Conservation (phyloP, 805 yeast species). For the fission yeast (Schizosaccharomyces pombe) region DNA sequence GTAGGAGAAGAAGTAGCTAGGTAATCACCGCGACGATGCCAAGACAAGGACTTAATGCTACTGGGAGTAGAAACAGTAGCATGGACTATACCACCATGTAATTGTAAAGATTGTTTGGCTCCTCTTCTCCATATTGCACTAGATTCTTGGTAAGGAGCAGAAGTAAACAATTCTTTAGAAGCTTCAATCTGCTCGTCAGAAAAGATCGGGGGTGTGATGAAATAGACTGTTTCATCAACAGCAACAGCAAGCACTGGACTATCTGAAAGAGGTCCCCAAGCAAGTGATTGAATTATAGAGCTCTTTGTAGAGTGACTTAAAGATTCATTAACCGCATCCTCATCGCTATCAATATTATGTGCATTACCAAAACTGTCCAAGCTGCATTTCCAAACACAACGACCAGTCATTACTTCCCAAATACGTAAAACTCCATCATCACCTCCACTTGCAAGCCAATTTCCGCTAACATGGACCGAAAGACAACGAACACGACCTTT, state of each 20-base stretch:
- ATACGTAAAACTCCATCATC: slow-evolving; percentile 87
- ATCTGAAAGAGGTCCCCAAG: slow-evolving; percentile 16
- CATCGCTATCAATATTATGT: background rate
- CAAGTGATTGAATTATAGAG: background rate
- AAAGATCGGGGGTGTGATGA: slow-evolving; percentile 75
- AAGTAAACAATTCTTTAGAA: slow-evolving; percentile 20
- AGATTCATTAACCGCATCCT: background rate
- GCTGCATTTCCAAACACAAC: slow-evolving; percentile 16
- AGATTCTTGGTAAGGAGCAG: slow-evolving; percentile 30
- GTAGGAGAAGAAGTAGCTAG: slow-evolving; percentile 93
- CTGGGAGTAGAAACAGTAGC: slow-evolving; percentile 18
- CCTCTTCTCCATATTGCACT: slow-evolving; percentile 25
- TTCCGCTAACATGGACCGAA: slow-evolving; percentile 68
- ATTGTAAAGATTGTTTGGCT: background rate
- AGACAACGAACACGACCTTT: slow-evolving; percentile 57
- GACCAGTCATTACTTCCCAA: slow-evolving; percentile 93
- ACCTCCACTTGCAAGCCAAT: slow-evolving; percentile 92
- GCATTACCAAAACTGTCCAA: background rate
- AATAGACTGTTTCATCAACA: slow-evolving; percentile 6
- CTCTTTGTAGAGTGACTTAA: background rate
- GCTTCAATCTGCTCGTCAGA: slow-evolving; percentile 24
- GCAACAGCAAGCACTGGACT: slow-evolving; percentile 16
- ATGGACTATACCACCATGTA: slow-evolving; percentile 30
- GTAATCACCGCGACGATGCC: slow-evolving; percentile 97
- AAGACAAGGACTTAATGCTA: slow-evolving; percentile 56